Conservation (phyloP, 2,329 filamentous ascomycete species). For the Aspergillus persii region DNA sequence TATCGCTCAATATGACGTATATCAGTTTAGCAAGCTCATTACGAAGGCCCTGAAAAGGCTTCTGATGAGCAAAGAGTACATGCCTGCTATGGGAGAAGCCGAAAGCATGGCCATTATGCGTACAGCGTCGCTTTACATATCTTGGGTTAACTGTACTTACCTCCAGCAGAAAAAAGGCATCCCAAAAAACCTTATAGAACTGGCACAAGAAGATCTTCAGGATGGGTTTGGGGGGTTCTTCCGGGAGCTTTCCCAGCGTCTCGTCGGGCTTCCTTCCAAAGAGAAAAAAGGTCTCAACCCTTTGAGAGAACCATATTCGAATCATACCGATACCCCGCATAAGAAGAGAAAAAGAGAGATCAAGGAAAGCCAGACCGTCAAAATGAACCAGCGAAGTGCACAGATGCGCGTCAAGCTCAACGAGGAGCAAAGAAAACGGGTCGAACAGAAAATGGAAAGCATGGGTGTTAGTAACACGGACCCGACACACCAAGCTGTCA, state of each 20-base stretch:
- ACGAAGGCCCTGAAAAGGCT: slow-evolving; percentile 18
- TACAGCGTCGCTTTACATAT: slow-evolving; percentile 29
- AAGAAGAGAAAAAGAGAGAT: slow-evolving; percentile 49
- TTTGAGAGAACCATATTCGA: neutral
- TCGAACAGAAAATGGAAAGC: slow-evolving; percentile 31
- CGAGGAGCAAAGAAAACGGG: slow-evolving; percentile 46
- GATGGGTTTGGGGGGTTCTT: slow-evolving; percentile 25
- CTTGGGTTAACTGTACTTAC: slow-evolving; percentile 30
- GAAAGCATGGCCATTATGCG: slow-evolving; percentile 22
- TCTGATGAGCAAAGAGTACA: neutral
- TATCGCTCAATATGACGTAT: slow-evolving; percentile 13
- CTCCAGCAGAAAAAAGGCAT: slow-evolving; percentile 19
- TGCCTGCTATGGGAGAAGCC: slow-evolving; percentile 6
- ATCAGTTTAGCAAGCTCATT: slow-evolving; percentile 12
- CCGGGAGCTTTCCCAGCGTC: slow-evolving; percentile 23
- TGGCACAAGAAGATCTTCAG: slow-evolving; percentile 22
- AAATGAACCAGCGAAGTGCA: slow-evolving; percentile 57
- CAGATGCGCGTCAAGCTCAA: slow-evolving; percentile 54
- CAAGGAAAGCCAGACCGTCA: slow-evolving; percentile 50
- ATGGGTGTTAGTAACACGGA: slow-evolving; percentile 35
- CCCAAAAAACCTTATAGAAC: slow-evolving; percentile 15
- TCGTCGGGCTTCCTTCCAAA: slow-evolving; percentile 4
- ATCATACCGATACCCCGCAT: slow-evolving; percentile 32
- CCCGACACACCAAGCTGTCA: slow-evolving; percentile 49
- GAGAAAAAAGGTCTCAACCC: slow-evolving; percentile 7